Conservation (phyloP, 2,329 filamentous ascomycete species). For the Cercospora sojina region DNA sequence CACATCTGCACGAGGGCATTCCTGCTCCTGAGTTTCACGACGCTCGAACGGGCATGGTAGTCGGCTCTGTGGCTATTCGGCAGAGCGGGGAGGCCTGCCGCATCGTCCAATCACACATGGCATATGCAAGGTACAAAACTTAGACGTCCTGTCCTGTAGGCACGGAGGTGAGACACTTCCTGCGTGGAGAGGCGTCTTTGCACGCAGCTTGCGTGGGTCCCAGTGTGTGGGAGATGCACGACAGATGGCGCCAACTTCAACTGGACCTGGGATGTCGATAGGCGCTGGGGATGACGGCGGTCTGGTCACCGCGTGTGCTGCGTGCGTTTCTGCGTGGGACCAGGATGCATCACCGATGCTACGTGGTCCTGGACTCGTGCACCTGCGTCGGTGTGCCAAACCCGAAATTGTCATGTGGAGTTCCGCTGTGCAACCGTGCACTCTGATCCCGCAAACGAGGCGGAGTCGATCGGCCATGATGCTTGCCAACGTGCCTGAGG, state of each 20-base stretch:
- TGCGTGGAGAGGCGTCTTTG: conserved; percentile 1
- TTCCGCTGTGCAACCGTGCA: neutral
- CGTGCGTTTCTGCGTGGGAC: conserved; percentile 9
- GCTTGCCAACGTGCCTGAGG: conserved; percentile 16
- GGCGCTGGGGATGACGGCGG: neutral
- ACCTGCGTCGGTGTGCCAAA: conserved; percentile 10
- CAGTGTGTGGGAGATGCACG: neutral
- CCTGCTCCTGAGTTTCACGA: conserved; percentile 20
- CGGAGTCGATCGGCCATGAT: conserved; percentile 14
- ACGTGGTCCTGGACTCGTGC: conserved; percentile 8
- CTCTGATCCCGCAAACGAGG: conserved; percentile 1
- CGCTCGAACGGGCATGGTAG: conserved; percentile 12
- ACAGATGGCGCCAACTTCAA: neutral
- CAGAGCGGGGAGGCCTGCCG: neutral
- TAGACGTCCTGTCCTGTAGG: conserved; percentile 19
- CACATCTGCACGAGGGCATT: conserved; percentile 11
- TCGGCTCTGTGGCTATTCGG: conserved; percentile 5
- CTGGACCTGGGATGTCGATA: neutral
- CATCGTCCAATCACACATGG: conserved; percentile 4
- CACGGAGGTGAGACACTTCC: conserved; percentile 15
- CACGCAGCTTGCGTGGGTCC: conserved; percentile 4
- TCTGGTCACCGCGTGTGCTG: neutral
- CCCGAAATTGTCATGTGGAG: conserved; percentile 20
- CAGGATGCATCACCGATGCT: conserved; percentile 12
- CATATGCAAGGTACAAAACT: conserved; percentile 23